Conservation (phyloP, 352 stramenopile genomes). For the Phytophthora nicotianae region DNA sequence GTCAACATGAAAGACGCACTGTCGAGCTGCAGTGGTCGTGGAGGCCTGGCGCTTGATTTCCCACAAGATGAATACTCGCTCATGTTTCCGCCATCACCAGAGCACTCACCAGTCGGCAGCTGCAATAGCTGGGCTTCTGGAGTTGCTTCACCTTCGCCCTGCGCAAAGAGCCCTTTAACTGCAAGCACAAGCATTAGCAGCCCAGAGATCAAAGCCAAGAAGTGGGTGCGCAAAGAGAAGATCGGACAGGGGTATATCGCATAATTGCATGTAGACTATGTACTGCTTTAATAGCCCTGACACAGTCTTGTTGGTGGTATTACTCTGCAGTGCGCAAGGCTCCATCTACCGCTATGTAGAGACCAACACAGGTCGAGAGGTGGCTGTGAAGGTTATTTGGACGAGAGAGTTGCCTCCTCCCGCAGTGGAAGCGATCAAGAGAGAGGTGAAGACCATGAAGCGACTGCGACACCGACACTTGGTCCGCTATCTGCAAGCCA, state of each 20-base stretch:
- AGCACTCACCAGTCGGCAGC: slow-evolving; percentile 38
- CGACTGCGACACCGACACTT: slow-evolving; percentile 57
- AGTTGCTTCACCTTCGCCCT: slow-evolving; percentile 25
- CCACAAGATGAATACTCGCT: slow-evolving; percentile 33
- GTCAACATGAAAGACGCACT: slow-evolving; percentile 31
- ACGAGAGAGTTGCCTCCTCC: slow-evolving; percentile 53
- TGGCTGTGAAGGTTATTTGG: slow-evolving; percentile 75
- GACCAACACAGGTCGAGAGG: slow-evolving; percentile 47
- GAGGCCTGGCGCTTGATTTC: slow-evolving; percentile 15
- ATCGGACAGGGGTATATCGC: slow-evolving; percentile 70
- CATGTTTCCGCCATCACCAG: slow-evolving; percentile 31
- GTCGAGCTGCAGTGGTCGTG: slow-evolving; percentile 1
- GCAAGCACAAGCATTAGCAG: slow-evolving; percentile 6
- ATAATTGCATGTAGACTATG: neutral
- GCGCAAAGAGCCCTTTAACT: slow-evolving; percentile 23
- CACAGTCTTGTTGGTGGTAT: slow-evolving; percentile 7
- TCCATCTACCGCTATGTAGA: slow-evolving; percentile 79
- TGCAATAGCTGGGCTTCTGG: slow-evolving; percentile 30
- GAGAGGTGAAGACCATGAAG: slow-evolving; percentile 76
- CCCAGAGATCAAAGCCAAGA: slow-evolving; percentile 29
- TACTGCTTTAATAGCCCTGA: slow-evolving; percentile 1
- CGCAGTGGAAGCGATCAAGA: slow-evolving; percentile 65
- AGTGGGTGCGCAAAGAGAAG: slow-evolving; percentile 77
- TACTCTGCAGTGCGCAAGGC: slow-evolving; percentile 51
- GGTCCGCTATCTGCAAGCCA: slow-evolving; percentile 69